phyloP scores from a whole-genome alignment of 805 yeast genomes.

The Wickerhamomyces subpelliculosus region DNA sequence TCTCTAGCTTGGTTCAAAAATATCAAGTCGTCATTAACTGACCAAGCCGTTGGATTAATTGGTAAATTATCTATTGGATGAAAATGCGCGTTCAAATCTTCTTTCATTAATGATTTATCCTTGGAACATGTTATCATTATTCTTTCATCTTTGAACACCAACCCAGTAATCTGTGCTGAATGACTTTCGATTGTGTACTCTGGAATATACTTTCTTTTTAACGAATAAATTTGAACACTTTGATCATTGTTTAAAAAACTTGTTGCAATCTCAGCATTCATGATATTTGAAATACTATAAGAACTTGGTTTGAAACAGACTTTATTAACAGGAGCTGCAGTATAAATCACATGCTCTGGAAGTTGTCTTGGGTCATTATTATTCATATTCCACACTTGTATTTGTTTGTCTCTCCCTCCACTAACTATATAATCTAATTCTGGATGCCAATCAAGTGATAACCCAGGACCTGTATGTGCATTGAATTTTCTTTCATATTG shows the following conservation, averaged over 20 bases:
- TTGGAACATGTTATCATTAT: constrained; percentile 42
- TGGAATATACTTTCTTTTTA: constrained; percentile 70
- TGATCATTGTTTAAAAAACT: constrained; percentile 66
- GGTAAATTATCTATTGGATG: constrained; percentile 44
- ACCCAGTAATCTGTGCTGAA: constrained; percentile 44
- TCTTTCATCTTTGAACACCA: constrained; percentile 44
- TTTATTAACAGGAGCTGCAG: constrained; percentile 74
- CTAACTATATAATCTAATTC: constrained; percentile 73
- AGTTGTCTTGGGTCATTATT: constrained; percentile 27
- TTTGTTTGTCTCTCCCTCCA: constrained; percentile 86
- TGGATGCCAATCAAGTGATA: constrained; percentile 86
- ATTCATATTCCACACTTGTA: constrained; percentile 68
- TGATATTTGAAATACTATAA: constrained; percentile 30
- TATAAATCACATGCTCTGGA: constrained; percentile 67
- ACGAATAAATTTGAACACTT: constrained; percentile 59
- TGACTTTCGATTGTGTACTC: constrained; percentile 44
- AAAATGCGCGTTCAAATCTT: constrained; percentile 38
- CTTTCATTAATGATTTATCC: constrained; percentile 41
- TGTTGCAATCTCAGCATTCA: constrained; percentile 63
- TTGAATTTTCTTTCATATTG: constrained; percentile 64
- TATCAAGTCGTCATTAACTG: constrained; percentile 40
- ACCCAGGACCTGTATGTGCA: constrained; percentile 89
- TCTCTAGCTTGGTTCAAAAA: constrained; percentile 51
- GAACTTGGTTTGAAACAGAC: constrained; percentile 59
- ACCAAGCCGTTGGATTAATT: constrained; percentile 52